A percentile compares a stretch with the other conserved stretches of the same genome.
These are phyloP conservation scores for Sphaerulina musiva DNA, from an alignment of 2,329 filamentous ascomycete species.

Conservation along the genomic window DNA sequence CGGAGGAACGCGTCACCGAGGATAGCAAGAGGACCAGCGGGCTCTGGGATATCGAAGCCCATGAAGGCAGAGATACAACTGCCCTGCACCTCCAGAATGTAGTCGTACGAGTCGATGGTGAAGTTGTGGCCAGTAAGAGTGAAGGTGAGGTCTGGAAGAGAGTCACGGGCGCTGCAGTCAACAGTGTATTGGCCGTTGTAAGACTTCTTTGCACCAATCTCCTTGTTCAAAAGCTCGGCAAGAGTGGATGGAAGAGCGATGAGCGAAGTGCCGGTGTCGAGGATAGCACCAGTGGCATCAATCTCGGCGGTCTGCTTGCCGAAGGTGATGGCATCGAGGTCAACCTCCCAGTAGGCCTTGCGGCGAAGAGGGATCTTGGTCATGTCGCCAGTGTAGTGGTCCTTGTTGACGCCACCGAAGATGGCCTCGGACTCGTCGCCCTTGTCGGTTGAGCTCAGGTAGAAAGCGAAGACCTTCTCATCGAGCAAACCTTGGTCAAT, in stretches of 20 bases:
- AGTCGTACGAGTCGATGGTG: slow-evolving; percentile 80
- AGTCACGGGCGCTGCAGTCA: slow-evolving; percentile 76
- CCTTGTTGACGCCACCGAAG: slow-evolving; percentile 82
- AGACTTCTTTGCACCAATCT: slow-evolving; percentile 96
- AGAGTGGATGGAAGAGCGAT: slow-evolving; percentile 88
- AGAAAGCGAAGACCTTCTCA: slow-evolving; percentile 92
- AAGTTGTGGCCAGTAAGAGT: slow-evolving; percentile 88
- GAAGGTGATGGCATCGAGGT: slow-evolving; percentile 84
- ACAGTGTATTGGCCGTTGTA: slow-evolving; percentile 96
- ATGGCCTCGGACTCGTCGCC: slow-evolving; percentile 74
- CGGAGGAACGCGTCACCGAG: slow-evolving; percentile 79
- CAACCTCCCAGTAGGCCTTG: slow-evolving; percentile 99
- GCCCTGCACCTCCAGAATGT: slow-evolving; percentile 90
- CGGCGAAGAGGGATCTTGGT: slow-evolving; percentile 90
- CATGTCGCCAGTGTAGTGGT: slow-evolving; percentile 77
- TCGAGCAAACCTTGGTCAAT: slow-evolving; percentile 83
- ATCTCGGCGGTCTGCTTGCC: slow-evolving; percentile 81
- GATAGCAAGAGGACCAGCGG: slow-evolving; percentile 85
- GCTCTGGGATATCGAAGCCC: slow-evolving; percentile 80
- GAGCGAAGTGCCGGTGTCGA: slow-evolving; percentile 96
- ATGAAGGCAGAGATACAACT: slow-evolving; percentile 97
- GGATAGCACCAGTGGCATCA: slow-evolving; percentile 89
- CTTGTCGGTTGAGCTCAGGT: slow-evolving; percentile 69
- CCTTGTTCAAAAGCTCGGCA: slow-evolving; percentile 91
- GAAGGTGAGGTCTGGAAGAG: slow-evolving; percentile 86